These are phyloP conservation scores for Ceratocystiopsis sp. DNA, from an alignment of 2,329 filamentous ascomycete species.

Conservation along the genomic window DNA sequence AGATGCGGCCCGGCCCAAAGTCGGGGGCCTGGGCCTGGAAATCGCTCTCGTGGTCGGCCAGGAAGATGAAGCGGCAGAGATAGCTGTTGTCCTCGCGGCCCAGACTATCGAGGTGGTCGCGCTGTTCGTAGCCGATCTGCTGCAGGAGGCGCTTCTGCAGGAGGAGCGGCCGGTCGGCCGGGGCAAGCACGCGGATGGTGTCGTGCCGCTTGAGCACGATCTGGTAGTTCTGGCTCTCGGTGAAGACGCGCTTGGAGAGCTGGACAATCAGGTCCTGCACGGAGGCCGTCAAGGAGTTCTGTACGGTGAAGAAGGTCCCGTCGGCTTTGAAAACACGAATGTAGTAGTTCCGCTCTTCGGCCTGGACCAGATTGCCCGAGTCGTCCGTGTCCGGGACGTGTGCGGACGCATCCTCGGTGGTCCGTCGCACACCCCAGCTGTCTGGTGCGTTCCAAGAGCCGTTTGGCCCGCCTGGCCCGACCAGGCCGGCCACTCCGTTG, in stretches of 20 bases:
- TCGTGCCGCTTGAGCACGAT: slow-evolving; percentile 92
- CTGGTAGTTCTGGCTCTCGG: slow-evolving; percentile 84
- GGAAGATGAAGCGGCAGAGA: slow-evolving; percentile 85
- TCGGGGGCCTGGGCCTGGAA: slow-evolving; percentile 61
- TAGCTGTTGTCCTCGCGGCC: slow-evolving; percentile 96
- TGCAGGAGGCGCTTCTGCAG: slow-evolving; percentile 85
- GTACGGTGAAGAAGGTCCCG: slow-evolving; percentile 84
- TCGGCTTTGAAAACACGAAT: slow-evolving; percentile 91
- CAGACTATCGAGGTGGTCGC: slow-evolving; percentile 79
- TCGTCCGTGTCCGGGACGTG: slow-evolving; percentile 49
- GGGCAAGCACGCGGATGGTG: slow-evolving; percentile 62
- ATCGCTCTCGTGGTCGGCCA: slow-evolving; percentile 75
- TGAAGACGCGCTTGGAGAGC: slow-evolving; percentile 86
- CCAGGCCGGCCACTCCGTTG: neutral
- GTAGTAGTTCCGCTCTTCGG: slow-evolving; percentile 74
- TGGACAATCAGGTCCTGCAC: slow-evolving; percentile 79
- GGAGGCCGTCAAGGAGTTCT: slow-evolving; percentile 65
- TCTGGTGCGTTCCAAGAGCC: slow-evolving; percentile 85
- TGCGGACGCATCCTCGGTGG: slow-evolving; percentile 44
- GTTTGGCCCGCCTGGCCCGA: slow-evolving; percentile 2
- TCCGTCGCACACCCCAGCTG: slow-evolving; percentile 81
- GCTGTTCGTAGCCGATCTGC: slow-evolving; percentile 77
- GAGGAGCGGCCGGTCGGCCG: slow-evolving; percentile 65
- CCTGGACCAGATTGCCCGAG: slow-evolving; percentile 44
- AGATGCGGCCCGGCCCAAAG: slow-evolving; percentile 61